phyloP scores from a whole-genome alignment of 768 basidiomycete species.

The Tylopilus felleus region DNA sequence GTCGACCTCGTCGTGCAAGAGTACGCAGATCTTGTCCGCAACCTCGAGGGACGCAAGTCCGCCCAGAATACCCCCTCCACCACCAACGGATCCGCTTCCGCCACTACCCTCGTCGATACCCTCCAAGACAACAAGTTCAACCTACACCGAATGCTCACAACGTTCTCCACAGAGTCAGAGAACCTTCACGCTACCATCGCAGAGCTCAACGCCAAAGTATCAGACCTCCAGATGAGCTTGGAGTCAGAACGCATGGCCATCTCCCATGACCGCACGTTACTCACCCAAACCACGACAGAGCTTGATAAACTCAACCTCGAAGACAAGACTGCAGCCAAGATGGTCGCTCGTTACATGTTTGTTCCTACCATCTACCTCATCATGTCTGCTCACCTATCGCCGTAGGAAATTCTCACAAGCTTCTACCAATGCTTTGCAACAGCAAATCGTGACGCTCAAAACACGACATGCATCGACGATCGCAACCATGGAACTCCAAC shows the following conservation, averaged over 20 bases:
- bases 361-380: constrained; percentile 19
- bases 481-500: constrained; percentile 50
- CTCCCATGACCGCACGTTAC: constrained; percentile 41
- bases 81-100: constrained; percentile 14
- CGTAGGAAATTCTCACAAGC: constrained; percentile 80
- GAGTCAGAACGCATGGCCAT: constrained; percentile 45
- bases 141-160: constrained; percentile 46
- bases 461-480: constrained; percentile 61
- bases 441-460: constrained; percentile 55
- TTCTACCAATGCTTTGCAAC: constrained; percentile 63
- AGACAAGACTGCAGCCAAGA: constrained; percentile 73
- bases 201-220: constrained; percentile 43
- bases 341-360: constrained; percentile 85
- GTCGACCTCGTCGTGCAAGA: constrained; percentile 64
- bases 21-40: constrained; percentile 72
- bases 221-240: constrained; percentile 38
- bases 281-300: constrained; percentile 46
- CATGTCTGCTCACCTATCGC: constrained; percentile 1
- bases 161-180: constrained; percentile 49
- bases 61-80: constrained; percentile 4
- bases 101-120: constrained; percentile 29
- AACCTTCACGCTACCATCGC: constrained; percentile 42
- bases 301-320: constrained; percentile 57
- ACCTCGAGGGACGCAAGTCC: constrained; percentile 48
- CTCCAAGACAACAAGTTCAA: constrained; percentile 48